Evolutionary conservation across 208 protist species (phyloP).

Genomic region (Zelonia costaricensis): DNA sequence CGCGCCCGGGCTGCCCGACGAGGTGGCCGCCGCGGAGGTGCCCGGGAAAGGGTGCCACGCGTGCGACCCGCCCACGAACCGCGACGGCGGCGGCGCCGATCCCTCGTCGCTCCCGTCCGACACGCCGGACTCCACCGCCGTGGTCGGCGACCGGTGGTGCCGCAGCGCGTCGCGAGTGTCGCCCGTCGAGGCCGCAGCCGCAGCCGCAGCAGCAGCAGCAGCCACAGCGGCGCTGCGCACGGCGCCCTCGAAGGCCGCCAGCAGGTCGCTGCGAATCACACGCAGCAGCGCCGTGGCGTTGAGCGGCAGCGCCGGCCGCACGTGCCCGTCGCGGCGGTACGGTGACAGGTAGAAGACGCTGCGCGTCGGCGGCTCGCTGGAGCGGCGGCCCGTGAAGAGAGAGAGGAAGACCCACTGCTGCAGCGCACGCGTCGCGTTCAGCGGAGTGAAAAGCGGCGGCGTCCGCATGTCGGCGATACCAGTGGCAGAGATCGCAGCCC

Average conservation of each 20-base stretch:
- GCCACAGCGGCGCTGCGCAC: constrained; percentile 18
- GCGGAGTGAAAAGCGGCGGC: constrained; percentile 12
- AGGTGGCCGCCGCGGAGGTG: no score
- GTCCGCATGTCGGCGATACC: neutral
- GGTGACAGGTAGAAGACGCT: constrained; percentile 22
- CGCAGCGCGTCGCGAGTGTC: neutral
- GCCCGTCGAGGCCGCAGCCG: neutral
- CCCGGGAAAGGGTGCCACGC: no score
- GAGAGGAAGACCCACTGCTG: constrained; percentile 34
- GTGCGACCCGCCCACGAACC: no score
- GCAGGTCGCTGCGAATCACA: constrained; percentile 11
- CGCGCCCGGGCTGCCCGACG: neutral
- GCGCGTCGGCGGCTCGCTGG: constrained; percentile 10
- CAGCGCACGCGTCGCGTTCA: constrained; percentile 21
- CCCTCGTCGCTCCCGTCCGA: neutral
- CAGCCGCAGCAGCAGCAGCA: no score
- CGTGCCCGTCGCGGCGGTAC: constrained; percentile 24
- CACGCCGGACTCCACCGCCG: no score
- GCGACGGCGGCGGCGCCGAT: no score
- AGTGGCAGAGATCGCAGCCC: neutral
- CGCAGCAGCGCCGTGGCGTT: constrained; percentile 16
- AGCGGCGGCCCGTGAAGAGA: constrained; percentile 26
- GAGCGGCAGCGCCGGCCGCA: constrained; percentile 20
- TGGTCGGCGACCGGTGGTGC: no score
- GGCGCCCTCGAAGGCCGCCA: constrained; percentile 17